A percentile compares a stretch with the other conserved stretches of the same genome.
These are phyloP conservation scores for Leptosphaerulina australis DNA, from an alignment of 2,329 filamentous ascomycete genomes.

Conservation along the genomic window DNA sequence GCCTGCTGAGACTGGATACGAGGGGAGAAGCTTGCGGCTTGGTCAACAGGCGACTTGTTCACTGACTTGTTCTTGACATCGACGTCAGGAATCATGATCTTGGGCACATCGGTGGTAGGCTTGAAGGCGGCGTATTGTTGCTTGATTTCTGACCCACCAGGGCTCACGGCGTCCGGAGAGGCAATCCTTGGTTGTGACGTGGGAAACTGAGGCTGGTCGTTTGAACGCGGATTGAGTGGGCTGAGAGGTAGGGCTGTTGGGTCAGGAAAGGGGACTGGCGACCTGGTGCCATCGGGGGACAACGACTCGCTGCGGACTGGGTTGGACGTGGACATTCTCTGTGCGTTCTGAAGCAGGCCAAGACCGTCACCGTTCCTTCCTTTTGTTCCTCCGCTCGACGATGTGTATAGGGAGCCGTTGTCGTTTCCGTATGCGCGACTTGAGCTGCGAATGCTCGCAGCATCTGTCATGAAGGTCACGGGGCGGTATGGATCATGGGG, in stretches of 20 bases:
- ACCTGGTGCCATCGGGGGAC: slow-evolving; percentile 38
- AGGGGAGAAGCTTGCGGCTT: slow-evolving; percentile 27
- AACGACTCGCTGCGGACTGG: slow-evolving; percentile 52
- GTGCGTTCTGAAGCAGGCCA: slow-evolving; percentile 62
- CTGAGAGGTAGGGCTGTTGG: slow-evolving; percentile 34
- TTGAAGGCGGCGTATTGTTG: slow-evolving; percentile 47
- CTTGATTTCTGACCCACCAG: slow-evolving; percentile 22
- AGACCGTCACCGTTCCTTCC: slow-evolving; percentile 58
- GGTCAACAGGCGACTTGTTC: slow-evolving; percentile 33
- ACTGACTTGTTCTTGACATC: slow-evolving; percentile 31
- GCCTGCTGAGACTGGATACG: slow-evolving; percentile 47
- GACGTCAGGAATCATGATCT: slow-evolving; percentile 33
- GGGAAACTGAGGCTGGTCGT: slow-evolving; percentile 22
- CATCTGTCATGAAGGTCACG: slow-evolving; percentile 62
- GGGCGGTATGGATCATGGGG: slow-evolving; percentile 85
- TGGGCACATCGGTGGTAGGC: slow-evolving; percentile 37
- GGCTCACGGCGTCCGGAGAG: slow-evolving; percentile 9
- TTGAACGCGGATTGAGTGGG: slow-evolving; percentile 39
- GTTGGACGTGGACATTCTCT: slow-evolving; percentile 62
- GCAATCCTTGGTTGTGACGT: slow-evolving; percentile 20
- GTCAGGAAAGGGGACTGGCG: slow-evolving; percentile 46
- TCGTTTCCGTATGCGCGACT: slow-evolving; percentile 42
- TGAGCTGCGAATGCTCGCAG: slow-evolving; percentile 42
- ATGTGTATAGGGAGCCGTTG: slow-evolving; percentile 58
- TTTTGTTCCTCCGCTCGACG: slow-evolving; percentile 56